These are phyloP conservation scores for Candida easanensis DNA, from an alignment of 805 yeast genomes.

Conservation along the genomic window DNA sequence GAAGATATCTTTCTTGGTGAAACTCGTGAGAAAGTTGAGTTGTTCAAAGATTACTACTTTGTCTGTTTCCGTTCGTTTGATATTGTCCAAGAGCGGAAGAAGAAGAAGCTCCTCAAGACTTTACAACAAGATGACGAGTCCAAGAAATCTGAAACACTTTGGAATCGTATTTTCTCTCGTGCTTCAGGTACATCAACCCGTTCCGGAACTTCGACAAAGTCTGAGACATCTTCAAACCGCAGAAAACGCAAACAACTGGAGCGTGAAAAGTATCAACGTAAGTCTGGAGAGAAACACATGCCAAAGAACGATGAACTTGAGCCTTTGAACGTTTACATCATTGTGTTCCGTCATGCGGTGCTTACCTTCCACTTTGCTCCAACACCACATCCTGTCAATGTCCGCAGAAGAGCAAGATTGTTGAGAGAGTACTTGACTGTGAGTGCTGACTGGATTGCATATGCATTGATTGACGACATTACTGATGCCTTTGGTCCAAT, in stretches of 20 bases:
- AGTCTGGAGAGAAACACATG: slow-evolving; percentile 43
- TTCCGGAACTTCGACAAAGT: slow-evolving; percentile 12
- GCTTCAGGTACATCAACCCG: slow-evolving; percentile 12
- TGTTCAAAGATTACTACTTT: slow-evolving; percentile 86
- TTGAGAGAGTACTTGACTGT: slow-evolving; percentile 86
- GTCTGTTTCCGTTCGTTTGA: slow-evolving; percentile 87
- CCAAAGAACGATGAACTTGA: slow-evolving; percentile 58
- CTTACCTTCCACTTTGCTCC: slow-evolving; percentile 92
- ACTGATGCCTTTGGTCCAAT: slow-evolving; percentile 97
- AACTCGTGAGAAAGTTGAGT: slow-evolving; percentile 91
- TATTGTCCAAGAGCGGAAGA: slow-evolving; percentile 69
- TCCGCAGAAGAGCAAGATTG: slow-evolving; percentile 86
- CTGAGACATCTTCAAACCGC: slow-evolving; percentile 27
- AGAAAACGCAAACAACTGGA: slow-evolving; percentile 32
- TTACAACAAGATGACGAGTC: slow-evolving; percentile 5
- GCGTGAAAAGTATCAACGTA: slow-evolving; percentile 37
- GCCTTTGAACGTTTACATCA: slow-evolving; percentile 89
- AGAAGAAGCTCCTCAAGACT: slow-evolving; percentile 23
- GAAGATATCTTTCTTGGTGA: slow-evolving; percentile 94
- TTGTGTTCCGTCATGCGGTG: slow-evolving; percentile 89
- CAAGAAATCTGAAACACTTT: slow-evolving; percentile 6
- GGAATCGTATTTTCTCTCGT: slow-evolving; percentile 13
- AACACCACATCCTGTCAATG: slow-evolving; percentile 95
- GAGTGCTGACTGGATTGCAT: slow-evolving; percentile 94
- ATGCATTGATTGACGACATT: slow-evolving; percentile 93